Conservation (phyloP, 257 asterid genomes). For the Eucommia ulmoides region DNA sequence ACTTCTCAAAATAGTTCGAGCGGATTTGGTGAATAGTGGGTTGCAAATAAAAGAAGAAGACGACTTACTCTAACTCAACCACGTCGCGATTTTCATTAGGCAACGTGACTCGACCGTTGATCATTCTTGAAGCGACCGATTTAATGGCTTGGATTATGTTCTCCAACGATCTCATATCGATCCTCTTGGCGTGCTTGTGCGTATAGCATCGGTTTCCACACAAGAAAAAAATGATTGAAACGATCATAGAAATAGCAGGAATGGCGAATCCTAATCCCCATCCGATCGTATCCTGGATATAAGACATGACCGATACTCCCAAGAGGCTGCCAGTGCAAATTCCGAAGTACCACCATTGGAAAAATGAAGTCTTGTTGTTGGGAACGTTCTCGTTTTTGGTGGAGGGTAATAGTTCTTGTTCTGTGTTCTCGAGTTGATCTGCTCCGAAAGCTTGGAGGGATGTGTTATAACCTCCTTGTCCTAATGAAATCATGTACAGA, state of each 20-base stretch:
- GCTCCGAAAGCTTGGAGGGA: slow-evolving; percentile 93
- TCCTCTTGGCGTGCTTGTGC: slow-evolving; percentile 13
- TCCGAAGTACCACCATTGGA: slow-evolving; percentile 93
- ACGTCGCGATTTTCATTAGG: slow-evolving; percentile 13
- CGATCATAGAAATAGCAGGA: slow-evolving; percentile 50
- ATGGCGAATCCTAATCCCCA: slow-evolving; percentile 93
- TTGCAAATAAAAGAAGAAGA: background rate
- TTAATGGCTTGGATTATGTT: slow-evolving; percentile 28
- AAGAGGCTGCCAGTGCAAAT: slow-evolving; percentile 78
- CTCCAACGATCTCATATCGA: slow-evolving; percentile 19
- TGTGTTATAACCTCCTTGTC: slow-evolving; percentile 80
- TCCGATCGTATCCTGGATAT: slow-evolving; percentile 70
- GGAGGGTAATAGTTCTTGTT: slow-evolving; percentile 32
- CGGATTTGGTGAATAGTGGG: no score
- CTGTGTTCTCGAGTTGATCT: slow-evolving; percentile 49
- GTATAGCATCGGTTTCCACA: slow-evolving; percentile 41
- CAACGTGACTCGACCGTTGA: slow-evolving; percentile 14
- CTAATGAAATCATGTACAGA: slow-evolving; percentile 65
- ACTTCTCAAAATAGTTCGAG: no score
- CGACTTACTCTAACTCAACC: slow-evolving; percentile 70
- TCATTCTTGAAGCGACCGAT: slow-evolving; percentile 24
- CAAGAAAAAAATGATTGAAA: slow-evolving; percentile 42
- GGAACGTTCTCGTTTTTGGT: slow-evolving; percentile 17
- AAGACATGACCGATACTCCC: slow-evolving; percentile 72
- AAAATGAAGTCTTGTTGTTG: slow-evolving; percentile 45